A percentile compares a stretch with the other conserved stretches of the same genome.
Evolutionary conservation across 192 early-diverging fungal genomes (phyloP).

Genomic region (Coemansia sp.): DNA sequence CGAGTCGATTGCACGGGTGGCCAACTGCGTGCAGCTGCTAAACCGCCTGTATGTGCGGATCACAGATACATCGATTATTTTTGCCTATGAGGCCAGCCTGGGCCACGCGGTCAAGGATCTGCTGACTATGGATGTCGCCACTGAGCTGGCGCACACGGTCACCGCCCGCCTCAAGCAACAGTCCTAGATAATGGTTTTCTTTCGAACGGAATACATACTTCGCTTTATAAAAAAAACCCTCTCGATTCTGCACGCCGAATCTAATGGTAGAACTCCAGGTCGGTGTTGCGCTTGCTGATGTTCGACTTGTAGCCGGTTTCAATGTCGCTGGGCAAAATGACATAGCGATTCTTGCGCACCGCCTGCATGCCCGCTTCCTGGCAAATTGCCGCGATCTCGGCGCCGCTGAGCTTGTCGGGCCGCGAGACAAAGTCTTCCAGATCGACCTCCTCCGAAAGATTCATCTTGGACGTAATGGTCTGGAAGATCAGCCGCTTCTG

Average conservation of each 20-base stretch:
- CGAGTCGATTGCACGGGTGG: constrained; percentile 81
- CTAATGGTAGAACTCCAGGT: constrained; percentile 95
- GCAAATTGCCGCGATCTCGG: constrained; percentile 96
- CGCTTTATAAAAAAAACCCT: background rate
- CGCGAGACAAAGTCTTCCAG: constrained; percentile 96
- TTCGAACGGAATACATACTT: background rate
- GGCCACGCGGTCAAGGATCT: constrained; percentile 61
- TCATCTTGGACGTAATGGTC: constrained; percentile 96
- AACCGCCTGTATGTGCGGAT: constrained; percentile 76
- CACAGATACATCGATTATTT: constrained; percentile 84
- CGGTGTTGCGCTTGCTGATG: constrained; percentile 92
- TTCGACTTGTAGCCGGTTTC: constrained; percentile 96
- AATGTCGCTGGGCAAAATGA: constrained; percentile 89
- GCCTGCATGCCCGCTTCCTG: constrained; percentile 99
- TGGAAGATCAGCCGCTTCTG: constrained; percentile 97
- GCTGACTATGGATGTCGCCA: constrained; percentile 50
- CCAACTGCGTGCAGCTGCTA: constrained; percentile 81
- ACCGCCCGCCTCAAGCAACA: constrained; percentile 29
- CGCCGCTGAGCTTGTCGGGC: constrained; percentile 94
- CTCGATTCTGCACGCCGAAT: too few species aligned
- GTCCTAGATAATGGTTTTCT: background rate
- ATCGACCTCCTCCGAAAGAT: constrained; percentile 95
- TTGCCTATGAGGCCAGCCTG: constrained; percentile 83
- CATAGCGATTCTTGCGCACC: constrained; percentile 96
- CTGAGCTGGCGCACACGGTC: constrained; percentile 39